Percentiles rank a stretch among this genome's conserved stretches.
Conservation (phyloP, 257 asterid genomes). For the Salvia miltiorrhiza region DNA sequence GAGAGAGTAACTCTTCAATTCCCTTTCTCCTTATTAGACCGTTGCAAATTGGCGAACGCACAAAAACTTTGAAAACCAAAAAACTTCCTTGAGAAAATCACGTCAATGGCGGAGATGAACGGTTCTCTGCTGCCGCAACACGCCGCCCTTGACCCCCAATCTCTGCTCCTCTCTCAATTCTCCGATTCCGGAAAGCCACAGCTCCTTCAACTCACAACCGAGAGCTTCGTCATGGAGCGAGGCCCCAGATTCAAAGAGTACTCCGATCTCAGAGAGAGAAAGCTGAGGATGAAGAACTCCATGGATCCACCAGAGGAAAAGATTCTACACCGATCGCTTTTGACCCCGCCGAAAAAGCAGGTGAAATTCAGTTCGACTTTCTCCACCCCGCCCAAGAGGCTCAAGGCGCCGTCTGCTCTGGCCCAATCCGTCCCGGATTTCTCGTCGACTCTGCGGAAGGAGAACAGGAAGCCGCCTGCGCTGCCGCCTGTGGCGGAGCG, state of each 20-base stretch:
- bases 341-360: constrained; percentile 72
- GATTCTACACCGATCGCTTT: constrained; percentile 16
- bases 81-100: background rate
- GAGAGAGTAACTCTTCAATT: constrained; percentile 10
- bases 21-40: constrained; percentile 45
- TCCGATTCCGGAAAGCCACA: constrained; percentile 47
- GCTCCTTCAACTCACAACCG: constrained; percentile 49
- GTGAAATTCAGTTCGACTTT: constrained; percentile 55
- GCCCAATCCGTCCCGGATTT: constrained; percentile 91
- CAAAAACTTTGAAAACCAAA: constrained; percentile 27
- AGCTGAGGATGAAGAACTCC: constrained; percentile 36
- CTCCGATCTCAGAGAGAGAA: constrained; percentile 72
- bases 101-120: constrained; percentile 52
- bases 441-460: constrained; percentile 72
- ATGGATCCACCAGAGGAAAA: background rate
- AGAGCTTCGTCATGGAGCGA: constrained; percentile 50
- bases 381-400: constrained; percentile 50
- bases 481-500: constrained; percentile 54
- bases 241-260: constrained; percentile 81
- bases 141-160: constrained; percentile 58
- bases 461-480: constrained; percentile 73
- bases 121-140: constrained; percentile 34
- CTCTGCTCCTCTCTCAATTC: constrained; percentile 60
- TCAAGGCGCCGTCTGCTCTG: constrained; percentile 45
- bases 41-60: constrained; percentile 47